Percentiles rank a stretch among this genome's conserved stretches.
Evolutionary conservation across 257 asterid genomes (phyloP).

Genomic region (Linderniella brevidens): DNA sequence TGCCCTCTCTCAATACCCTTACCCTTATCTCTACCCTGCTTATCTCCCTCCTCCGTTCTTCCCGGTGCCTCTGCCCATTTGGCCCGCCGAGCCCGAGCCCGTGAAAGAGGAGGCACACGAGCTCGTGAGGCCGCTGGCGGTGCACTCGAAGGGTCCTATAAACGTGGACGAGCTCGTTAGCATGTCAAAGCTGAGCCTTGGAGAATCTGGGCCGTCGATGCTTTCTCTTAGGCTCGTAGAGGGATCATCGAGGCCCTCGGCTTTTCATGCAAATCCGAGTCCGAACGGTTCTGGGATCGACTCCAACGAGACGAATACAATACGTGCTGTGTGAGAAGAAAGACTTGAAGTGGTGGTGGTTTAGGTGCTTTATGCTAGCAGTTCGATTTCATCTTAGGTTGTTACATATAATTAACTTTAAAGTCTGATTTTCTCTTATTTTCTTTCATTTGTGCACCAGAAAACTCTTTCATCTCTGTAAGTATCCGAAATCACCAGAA

Average conservation of each 20-base stretch:
- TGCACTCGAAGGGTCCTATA: conserved; percentile 69
- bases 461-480: too few relatives aligned
- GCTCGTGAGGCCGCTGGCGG: conserved; percentile 90
- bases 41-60: conserved; percentile 47
- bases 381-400: too few relatives aligned
- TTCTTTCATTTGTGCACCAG: too few relatives aligned
- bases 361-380: too few relatives aligned
- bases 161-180: conserved; percentile 85
- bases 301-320: too few relatives aligned
- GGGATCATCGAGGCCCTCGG: conserved; percentile 83
- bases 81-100: conserved; percentile 54
- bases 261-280: conserved; percentile 58
- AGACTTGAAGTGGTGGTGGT: too few relatives aligned
- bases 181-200: conserved; percentile 79
- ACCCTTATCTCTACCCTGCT: conserved; percentile 56
- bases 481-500: too few relatives aligned
- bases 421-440: too few relatives aligned
- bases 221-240: conserved; percentile 58
- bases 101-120: conserved; percentile 57
- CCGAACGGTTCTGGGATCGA: too few relatives aligned
- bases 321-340: too few relatives aligned
- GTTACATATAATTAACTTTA: too few relatives aligned
- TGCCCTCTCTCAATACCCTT: conserved; percentile 16
- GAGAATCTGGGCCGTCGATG: conserved; percentile 43
- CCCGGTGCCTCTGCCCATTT: conserved; percentile 53